A percentile compares a stretch with the other conserved stretches of the same genome.
Conservation (phyloP, 1,139 yeast species). For the Candida sp. region DNA sequence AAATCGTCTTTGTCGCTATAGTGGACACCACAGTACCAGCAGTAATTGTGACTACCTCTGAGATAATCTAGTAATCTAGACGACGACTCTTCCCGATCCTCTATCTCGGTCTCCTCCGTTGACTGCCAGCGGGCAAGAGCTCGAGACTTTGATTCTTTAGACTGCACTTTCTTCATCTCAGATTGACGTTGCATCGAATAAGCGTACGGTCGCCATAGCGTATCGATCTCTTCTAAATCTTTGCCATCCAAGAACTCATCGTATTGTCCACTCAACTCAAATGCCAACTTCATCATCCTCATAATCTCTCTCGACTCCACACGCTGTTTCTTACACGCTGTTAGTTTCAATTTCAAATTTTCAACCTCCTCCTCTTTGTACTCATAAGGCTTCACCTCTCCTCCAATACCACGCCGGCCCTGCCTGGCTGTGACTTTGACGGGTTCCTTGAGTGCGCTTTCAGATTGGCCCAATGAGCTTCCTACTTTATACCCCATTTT, state of each 20-base stretch:
- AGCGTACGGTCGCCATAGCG: slow-evolving; percentile 29
- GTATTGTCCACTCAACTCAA: slow-evolving; percentile 30
- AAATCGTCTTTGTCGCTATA: slow-evolving; percentile 16
- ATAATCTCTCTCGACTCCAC: slow-evolving; percentile 5
- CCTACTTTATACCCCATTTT: slow-evolving; percentile 61
- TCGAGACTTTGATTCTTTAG: neutral
- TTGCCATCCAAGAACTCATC: slow-evolving; percentile 14
- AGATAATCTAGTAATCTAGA: slow-evolving; percentile 20
- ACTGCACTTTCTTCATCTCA: neutral
- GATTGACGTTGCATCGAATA: neutral
- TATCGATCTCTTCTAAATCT: slow-evolving; percentile 17
- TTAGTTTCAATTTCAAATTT: slow-evolving; percentile 2
- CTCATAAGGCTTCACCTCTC: neutral
- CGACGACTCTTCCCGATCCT: slow-evolving; percentile 5
- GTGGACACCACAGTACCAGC: slow-evolving; percentile 33
- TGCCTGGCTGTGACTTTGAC: slow-evolving; percentile 13
- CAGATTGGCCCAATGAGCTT: slow-evolving; percentile 37
- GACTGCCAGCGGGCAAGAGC: neutral
- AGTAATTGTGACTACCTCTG: slow-evolving; percentile 25
- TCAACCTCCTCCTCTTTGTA: slow-evolving; percentile 2
- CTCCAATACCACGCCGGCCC: slow-evolving; percentile 15
- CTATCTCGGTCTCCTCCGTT: slow-evolving; percentile 1
- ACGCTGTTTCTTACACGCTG: neutral
- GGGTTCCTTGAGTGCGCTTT: slow-evolving; percentile 23
- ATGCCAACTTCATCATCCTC: slow-evolving; percentile 27